A percentile compares a stretch with the other conserved stretches of the same genome.
phyloP scores from a whole-genome alignment of 139 green algal species.

The Coelastrella sp. region DNA sequence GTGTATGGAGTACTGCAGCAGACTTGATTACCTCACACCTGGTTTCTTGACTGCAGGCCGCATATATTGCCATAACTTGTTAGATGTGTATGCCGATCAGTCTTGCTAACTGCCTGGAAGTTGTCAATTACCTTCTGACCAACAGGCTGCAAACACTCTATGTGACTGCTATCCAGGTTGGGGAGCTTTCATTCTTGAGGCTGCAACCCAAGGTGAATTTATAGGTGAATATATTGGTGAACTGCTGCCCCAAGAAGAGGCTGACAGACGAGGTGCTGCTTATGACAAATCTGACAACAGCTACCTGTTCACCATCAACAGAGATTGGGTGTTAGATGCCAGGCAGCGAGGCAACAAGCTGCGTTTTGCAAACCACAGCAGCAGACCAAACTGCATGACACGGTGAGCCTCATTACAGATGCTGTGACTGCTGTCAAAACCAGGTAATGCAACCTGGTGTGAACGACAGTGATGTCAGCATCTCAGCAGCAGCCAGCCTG shows the following conservation, averaged over 20 bases:
- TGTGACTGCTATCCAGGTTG: conserved; percentile 63
- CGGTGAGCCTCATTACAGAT: background rate
- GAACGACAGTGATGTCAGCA: background rate
- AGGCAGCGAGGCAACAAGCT: conserved; percentile 89
- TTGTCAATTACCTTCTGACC: background rate
- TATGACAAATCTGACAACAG: conserved; percentile 81
- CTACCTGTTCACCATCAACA: conserved; percentile 97
- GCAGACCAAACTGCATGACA: conserved; percentile 38
- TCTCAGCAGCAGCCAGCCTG: no score
- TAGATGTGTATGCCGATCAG: no score
- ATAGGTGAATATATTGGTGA: conserved; percentile 92
- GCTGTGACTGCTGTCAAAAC: background rate
- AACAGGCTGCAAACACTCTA: background rate
- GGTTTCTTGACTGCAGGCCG: no score
- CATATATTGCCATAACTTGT: no score
- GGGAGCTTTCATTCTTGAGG: conserved; percentile 80
- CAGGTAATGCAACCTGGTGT: background rate
- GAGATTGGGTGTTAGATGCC: conserved; percentile 89
- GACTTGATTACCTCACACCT: no score
- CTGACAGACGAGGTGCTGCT: conserved; percentile 87
- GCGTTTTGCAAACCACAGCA: conserved; percentile 86
- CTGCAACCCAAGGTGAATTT: conserved; percentile 75
- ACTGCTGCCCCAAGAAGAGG: conserved; percentile 87
- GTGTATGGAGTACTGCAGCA: no score
- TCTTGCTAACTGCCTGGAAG: background rate